phyloP scores from a whole-genome alignment of 2,329 filamentous ascomycete genomes.

The Lithohypha guttulata region DNA sequence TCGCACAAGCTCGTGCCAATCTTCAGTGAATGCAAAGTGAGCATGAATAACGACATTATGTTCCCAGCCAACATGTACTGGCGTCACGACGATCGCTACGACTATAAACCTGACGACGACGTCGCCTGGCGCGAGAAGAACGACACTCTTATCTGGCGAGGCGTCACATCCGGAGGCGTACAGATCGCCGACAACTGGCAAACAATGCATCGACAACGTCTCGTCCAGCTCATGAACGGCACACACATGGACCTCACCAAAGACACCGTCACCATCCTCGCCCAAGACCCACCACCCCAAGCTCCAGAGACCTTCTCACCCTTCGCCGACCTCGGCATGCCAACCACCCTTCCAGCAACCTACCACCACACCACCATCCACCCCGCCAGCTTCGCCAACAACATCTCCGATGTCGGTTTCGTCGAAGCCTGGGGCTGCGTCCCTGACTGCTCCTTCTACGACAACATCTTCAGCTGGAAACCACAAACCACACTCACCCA shows the following conservation, averaged over 20 bases:
- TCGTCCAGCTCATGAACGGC: conserved; percentile 28
- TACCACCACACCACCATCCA: conserved; percentile 7
- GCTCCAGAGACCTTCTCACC: neutral
- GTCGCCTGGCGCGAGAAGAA: conserved; percentile 49
- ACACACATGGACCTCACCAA: conserved; percentile 23
- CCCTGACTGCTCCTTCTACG: conserved; percentile 30
- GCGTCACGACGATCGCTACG: conserved; percentile 47
- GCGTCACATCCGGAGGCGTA: conserved; percentile 51
- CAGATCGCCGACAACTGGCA: conserved; percentile 36
- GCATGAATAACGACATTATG: conserved; percentile 59
- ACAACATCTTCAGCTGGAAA: conserved; percentile 24
- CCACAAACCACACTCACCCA: conserved; percentile 23
- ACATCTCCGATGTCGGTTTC: conserved; percentile 31
- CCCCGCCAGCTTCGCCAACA: conserved; percentile 23
- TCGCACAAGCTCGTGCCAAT: conserved; percentile 52
- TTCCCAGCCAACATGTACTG: conserved; percentile 60
- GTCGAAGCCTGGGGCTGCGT: conserved; percentile 28
- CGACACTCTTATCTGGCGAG: conserved; percentile 51
- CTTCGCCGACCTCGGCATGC: conserved; percentile 4
- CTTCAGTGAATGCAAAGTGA: conserved; percentile 59
- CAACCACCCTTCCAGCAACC: neutral
- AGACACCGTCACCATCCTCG: conserved; percentile 24
- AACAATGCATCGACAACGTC: conserved; percentile 30
- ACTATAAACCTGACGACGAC: conserved; percentile 46
- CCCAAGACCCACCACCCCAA: conserved; percentile 19